Evolutionary conservation across 2,329 filamentous ascomycete genomes (phyloP).

Genomic region (Colletotrichum chlorophyti): DNA sequence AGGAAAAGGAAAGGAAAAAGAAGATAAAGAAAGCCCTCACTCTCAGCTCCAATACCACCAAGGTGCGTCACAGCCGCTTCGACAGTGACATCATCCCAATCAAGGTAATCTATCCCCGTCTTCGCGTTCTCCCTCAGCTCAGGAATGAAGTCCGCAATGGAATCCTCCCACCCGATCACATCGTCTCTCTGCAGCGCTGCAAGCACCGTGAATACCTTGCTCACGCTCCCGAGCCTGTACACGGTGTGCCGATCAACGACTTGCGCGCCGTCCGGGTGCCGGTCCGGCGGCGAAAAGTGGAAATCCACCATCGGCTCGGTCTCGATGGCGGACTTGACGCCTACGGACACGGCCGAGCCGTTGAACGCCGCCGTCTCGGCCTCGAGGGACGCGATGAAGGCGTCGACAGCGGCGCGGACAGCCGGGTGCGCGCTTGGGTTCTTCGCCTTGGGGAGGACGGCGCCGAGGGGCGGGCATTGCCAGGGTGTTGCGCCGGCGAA

Average conservation of each 20-base stretch:
- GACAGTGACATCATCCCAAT: slow-evolving; percentile 56
- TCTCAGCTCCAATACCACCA: slow-evolving; percentile 47
- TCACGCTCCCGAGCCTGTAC: slow-evolving; percentile 50
- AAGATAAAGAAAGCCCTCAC: slow-evolving; percentile 33
- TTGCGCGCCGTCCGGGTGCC: slow-evolving; percentile 32
- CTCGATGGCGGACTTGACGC: slow-evolving; percentile 33
- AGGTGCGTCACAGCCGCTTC: slow-evolving; percentile 52
- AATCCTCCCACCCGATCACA: slow-evolving; percentile 41
- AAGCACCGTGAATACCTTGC: slow-evolving; percentile 40
- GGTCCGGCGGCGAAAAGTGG: slow-evolving; percentile 33
- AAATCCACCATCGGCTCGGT: slow-evolving; percentile 34
- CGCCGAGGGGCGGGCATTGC: slow-evolving; percentile 26
- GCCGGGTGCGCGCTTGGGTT: slow-evolving; percentile 21
- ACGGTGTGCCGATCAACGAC: slow-evolving; percentile 40
- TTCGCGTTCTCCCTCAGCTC: slow-evolving; percentile 36
- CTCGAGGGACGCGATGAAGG: slow-evolving; percentile 16
- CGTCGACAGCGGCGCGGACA: slow-evolving; percentile 11
- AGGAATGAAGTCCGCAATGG: slow-evolving; percentile 53
- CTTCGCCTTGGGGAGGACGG: slow-evolving; percentile 18
- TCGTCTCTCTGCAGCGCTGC: slow-evolving; percentile 25
- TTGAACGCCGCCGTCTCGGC: slow-evolving; percentile 22
- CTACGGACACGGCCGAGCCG: slow-evolving; percentile 36
- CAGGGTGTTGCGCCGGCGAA: slow-evolving; percentile 1
- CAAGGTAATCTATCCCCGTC: slow-evolving; percentile 40
- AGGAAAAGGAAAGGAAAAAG: no score